A percentile compares a stretch with the other conserved stretches of the same genome.
These are phyloP conservation scores for Trichoderma breve DNA, from an alignment of 2,329 filamentous ascomycete genomes.

Conservation along the genomic window DNA sequence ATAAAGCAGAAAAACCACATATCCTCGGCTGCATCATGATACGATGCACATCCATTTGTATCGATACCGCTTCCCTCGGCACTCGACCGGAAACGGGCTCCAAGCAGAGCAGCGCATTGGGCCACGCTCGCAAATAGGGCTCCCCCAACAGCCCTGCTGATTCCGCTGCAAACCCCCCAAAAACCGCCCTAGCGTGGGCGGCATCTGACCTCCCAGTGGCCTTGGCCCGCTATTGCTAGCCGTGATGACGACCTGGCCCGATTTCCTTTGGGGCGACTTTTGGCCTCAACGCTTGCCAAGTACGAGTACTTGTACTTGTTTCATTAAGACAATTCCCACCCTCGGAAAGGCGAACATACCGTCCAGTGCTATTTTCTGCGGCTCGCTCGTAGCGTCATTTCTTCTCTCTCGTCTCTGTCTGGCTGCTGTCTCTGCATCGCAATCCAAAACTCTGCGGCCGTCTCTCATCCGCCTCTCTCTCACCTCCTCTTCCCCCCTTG, in stretches of 20 bases:
- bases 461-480: not conserved
- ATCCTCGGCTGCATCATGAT: not conserved
- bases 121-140: not conserved
- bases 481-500: not conserved
- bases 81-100: constrained; percentile 11
- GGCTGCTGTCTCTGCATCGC: constrained; percentile 12
- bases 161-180: constrained; percentile 14
- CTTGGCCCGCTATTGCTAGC: constrained; percentile 16
- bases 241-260: constrained; percentile 17
- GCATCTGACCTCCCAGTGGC: constrained; percentile 20
- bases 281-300: constrained; percentile 18
- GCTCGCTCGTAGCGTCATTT: constrained; percentile 19
- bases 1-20: not conserved
- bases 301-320: not conserved
- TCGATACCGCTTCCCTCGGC: constrained; percentile 3
- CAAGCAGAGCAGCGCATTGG: constrained; percentile 13
- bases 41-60: not conserved
- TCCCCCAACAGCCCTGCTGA: constrained; percentile 11
- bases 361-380: not conserved
- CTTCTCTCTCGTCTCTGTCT: not conserved
- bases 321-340: constrained; percentile 13
- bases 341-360: not conserved
- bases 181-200: constrained; percentile 9
- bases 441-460: constrained; percentile 6
- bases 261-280: constrained; percentile 5